Base-by-base conservation (phyloP, 495 filamentous ascomycete species). In the Aspergillus haitiensis region DNA sequence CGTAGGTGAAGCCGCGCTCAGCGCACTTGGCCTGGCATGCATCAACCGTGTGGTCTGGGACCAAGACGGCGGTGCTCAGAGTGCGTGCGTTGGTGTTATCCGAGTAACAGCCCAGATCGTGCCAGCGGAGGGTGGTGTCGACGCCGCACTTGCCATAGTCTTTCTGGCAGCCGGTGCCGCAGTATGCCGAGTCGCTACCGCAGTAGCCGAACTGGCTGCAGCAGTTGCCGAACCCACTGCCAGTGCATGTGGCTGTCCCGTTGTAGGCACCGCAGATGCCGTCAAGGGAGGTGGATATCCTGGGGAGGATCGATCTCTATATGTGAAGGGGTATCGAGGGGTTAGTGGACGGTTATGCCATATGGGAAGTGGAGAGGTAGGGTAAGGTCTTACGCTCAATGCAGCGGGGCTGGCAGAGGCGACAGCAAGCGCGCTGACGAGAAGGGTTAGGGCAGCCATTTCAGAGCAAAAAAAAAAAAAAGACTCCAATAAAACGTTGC, bases 131-230 rank as follows among this genome's bases (percentile, higher is more conserved):
- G 34, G 50, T 53, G 32, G 34, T 18, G 50, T 33, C 15, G 50
- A 53, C 34, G 31, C 50, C 50, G 3, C 50, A 53, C 31, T 33
- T 53, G 50, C 50, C 50, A n/a, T 53, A 35, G 50, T 36, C 15
- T 13, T 33, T 11, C 15, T 53, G 50, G 34, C 50, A 53, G 50
- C 50, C 50, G 0, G 31, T 11, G 32, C 50, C 50, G 50, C 50
- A 53, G 50, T 53, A 35, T 10, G 15, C 34, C 12, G 50, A 7
- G 50, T 35, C 34, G 34, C 33, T 37, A 31, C 50, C 50, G 50
- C 50, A 39, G 50, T 53, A 39, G 12, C 50, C 50, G 34, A 53
- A 53, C 15, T 53, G 50, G 50, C 50, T 36, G 50, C 50, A 53
- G 50, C 50, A 53, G 50, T n/a, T 12, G 31, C 50, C 50, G n/a